Evolutionary conservation across 2,329 filamentous ascomycete genomes (phyloP), one percentile per base, ranked within the genome.

Genomic region (Trichoderma sp.): DNA sequence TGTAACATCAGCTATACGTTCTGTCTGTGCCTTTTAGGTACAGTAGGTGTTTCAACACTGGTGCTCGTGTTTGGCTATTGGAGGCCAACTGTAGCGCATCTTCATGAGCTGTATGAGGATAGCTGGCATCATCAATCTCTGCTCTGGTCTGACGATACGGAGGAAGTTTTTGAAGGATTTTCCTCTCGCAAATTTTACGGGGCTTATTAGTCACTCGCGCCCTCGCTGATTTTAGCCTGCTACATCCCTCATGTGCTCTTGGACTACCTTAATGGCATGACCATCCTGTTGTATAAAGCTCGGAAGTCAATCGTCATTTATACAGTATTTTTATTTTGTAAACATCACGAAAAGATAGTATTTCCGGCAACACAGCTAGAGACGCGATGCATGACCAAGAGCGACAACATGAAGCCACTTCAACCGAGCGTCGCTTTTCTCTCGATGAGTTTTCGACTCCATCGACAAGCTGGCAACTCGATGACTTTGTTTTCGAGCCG

Each of bases 391-490:
- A 49, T 24, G 46, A 52, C 26, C 32, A 28, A 28, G 32, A 54
- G 6, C 26, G 26, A 4, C 61, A 21, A 18, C 34, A 55, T 55
- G 34, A 34, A 26, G 39, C 16, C 2, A 46, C 37, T 6, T 30
- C 37, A 21, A 14, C 58, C 11, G 61, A 65, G 18, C 28, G 43
- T 28, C 37, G 34, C 11, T 32, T 56, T 32, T 65, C 61, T 4
- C 55, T 43, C 7, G 34, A 46, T 8, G 61, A 65, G 14, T 65
- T 65, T n/a, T 65, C 61, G n/a, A 65, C 61, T n/a, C 61, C 61
- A n/a, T 65, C 61, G 4, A 65, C 61, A 43, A 46, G 51, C 51
- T 65, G 61, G 61, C 61, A 65, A 37, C 61, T 65, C 11, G 61
- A 65, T 11, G 51, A 65, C 61, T 65, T 65, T 26, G 61, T 65